These are phyloP conservation scores for Nakaseomyces uthaithaninus DNA, from an alignment of 1,139 yeast species.

Conservation along the genomic window DNA sequence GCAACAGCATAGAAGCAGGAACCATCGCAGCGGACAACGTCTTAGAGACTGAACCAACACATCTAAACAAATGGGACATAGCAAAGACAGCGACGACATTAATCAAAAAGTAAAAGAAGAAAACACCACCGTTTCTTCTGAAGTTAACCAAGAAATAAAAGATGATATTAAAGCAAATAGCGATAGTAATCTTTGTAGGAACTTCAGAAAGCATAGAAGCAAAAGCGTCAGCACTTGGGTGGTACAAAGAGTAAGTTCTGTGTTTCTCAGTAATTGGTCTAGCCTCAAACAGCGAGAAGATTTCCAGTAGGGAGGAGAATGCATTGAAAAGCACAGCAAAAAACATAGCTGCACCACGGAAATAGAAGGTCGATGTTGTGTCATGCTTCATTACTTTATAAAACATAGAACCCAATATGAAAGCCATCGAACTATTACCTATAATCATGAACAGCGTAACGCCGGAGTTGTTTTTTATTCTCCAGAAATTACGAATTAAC, in stretches of 20 bases:
- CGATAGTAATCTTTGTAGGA: constrained; percentile 46
- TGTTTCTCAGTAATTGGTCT: constrained; percentile 67
- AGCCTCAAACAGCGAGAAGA: constrained; percentile 52
- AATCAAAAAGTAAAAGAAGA: constrained; percentile 49
- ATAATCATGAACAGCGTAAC: constrained; percentile 46
- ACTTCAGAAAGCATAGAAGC: constrained; percentile 53
- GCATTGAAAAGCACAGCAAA: constrained; percentile 64
- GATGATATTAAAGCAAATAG: constrained; percentile 45
- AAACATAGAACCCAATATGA: constrained; percentile 58
- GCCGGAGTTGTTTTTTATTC: constrained; percentile 55
- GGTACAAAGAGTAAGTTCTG: constrained; percentile 54
- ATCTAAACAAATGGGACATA: constrained; percentile 56
- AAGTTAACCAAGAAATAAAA: constrained; percentile 55
- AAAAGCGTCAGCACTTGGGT: constrained; percentile 60
- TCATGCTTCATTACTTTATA: constrained; percentile 40
- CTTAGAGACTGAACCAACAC: constrained; percentile 49
- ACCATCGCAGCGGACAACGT: constrained; percentile 54
- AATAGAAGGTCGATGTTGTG: constrained; percentile 44
- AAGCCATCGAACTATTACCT: constrained; percentile 52
- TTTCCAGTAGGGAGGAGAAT: constrained; percentile 56
- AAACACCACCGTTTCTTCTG: constrained; percentile 48
- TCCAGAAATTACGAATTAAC: constrained; percentile 46
- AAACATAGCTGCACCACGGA: constrained; percentile 55
- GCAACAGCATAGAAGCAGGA: constrained; percentile 48
- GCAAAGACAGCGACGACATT: constrained; percentile 42